Base-by-base conservation (phyloP, 2,329 filamentous ascomycete species). In the Aspergillus sp. region DNA sequence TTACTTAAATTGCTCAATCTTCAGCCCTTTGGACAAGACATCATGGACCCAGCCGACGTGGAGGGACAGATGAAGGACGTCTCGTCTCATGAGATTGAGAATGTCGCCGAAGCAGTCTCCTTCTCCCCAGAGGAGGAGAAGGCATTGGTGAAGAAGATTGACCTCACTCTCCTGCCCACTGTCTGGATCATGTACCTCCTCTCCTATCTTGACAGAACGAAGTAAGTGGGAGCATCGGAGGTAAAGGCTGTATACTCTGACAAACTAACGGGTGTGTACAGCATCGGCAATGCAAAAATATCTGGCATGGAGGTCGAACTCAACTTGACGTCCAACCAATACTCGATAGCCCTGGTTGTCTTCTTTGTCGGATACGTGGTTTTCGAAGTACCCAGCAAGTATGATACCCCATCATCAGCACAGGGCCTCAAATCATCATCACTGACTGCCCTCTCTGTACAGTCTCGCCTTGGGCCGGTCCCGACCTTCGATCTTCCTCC, bases 341-440 rank as follows among this genome's bases (percentile, higher is more conserved):
- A 79, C 55, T 71, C 68, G 1, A 68, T 74, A 46, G 61, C 70
- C 3, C 56, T 80, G 13, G 69, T 77, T 2, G 73, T 81, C 6
- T 81, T 79, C 62, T 79, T 78, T 53, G 66, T 75, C 43, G 65
- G 62, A 30, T 77, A 79, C 31, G 69, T 81, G 33, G 51, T 75
- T 11, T 77, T 74, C 49, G 75, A 79, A 52, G 67, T 77, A 1
- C 76, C 76, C 0, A 75, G 71, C 42, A 79, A 78, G 58, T 71
- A 39, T 10, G 53, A 33, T n/a, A 11, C 11, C 1, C 19, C 27
- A 32, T 32, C 31, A n/a, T 32, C 4, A 32, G 31, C 8, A 32
- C n/a, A 9, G n/a, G n/a, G 8, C 8, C n/a, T 32, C n/a, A 32
- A 9, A n/a, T n/a, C n/a, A 32, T 32, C 8, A 32, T 32, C 4